phyloP scores from a whole-genome alignment of 116 monocot species.

The Zostera marina region DNA sequence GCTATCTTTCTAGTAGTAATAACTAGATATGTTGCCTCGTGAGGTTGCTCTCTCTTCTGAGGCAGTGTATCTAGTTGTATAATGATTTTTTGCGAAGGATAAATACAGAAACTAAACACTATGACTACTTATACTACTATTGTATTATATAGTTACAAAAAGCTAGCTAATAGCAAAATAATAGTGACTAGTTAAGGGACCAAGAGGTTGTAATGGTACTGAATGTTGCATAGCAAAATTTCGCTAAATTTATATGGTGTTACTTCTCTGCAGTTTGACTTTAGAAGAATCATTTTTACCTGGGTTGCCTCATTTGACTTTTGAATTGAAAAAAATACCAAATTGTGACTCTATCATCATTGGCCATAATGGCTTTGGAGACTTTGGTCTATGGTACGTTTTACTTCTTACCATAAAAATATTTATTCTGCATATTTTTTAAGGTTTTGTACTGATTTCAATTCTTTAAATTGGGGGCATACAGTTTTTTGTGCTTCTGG shows the following conservation, averaged over 20 bases:
- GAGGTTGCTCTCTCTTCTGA: too few relatives aligned
- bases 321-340: conserved; percentile 60
- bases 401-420: not conserved
- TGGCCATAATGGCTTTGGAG: conserved; percentile 56
- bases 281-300: conserved; percentile 57
- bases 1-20: too few relatives aligned
- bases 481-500: too few relatives aligned
- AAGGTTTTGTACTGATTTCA: not conserved
- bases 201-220: not conserved
- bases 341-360: conserved; percentile 24
- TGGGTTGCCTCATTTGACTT: conserved; percentile 19
- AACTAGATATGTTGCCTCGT: too few relatives aligned
- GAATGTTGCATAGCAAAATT: not conserved
- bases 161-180: too few relatives aligned
- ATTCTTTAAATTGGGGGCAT: too few relatives aligned
- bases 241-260: not conserved
- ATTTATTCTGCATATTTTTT: not conserved
- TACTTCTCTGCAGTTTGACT: conserved; percentile 27
- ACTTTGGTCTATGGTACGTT: conserved; percentile 73
- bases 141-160: too few relatives aligned
- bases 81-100: too few relatives aligned
- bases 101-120: too few relatives aligned
- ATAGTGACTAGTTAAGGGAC: too few relatives aligned
- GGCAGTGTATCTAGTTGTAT: too few relatives aligned
- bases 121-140: too few relatives aligned